Evolutionary conservation across 495 filamentous ascomycete species (phyloP).

Genomic region (Hyaloscypha variabilis): DNA sequence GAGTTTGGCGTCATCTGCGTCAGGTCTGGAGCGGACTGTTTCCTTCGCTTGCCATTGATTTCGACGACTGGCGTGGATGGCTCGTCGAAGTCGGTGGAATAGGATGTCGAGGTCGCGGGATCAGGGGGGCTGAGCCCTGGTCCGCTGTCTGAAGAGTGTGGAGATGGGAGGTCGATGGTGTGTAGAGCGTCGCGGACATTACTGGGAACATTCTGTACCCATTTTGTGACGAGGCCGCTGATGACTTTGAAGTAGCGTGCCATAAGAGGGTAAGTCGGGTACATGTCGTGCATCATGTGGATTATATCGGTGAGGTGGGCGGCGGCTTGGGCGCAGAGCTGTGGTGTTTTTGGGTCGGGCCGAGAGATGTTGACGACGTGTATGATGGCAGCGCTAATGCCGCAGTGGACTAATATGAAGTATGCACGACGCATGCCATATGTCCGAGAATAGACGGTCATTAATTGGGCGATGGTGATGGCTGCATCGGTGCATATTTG

Average conservation of each 20-base stretch:
- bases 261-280: conserved; percentile 26
- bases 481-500: conserved; percentile 37
- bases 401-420: conserved; percentile 34
- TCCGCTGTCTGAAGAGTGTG: neutral
- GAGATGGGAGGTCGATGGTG: conserved; percentile 6
- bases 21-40: conserved; percentile 7
- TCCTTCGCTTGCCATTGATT: neutral
- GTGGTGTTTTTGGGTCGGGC: conserved; percentile 17
- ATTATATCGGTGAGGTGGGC: conserved; percentile 19
- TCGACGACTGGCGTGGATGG: neutral
- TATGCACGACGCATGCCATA: conserved; percentile 35
- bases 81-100: neutral
- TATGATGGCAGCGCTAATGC: conserved; percentile 38
- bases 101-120: neutral
- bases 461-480: conserved; percentile 31
- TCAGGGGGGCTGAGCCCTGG: neutral
- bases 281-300: conserved; percentile 32
- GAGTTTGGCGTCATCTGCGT: neutral
- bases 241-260: conserved; percentile 29
- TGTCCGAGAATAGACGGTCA: conserved; percentile 29
- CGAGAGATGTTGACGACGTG: conserved; percentile 36
- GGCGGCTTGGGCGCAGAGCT: conserved; percentile 19
- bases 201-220: conserved; percentile 34
- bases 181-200: conserved; percentile 23
- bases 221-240: conserved; percentile 30